Conservation (phyloP, 2,329 filamentous ascomycete genomes). For the Monilinia fructicola region DNA sequence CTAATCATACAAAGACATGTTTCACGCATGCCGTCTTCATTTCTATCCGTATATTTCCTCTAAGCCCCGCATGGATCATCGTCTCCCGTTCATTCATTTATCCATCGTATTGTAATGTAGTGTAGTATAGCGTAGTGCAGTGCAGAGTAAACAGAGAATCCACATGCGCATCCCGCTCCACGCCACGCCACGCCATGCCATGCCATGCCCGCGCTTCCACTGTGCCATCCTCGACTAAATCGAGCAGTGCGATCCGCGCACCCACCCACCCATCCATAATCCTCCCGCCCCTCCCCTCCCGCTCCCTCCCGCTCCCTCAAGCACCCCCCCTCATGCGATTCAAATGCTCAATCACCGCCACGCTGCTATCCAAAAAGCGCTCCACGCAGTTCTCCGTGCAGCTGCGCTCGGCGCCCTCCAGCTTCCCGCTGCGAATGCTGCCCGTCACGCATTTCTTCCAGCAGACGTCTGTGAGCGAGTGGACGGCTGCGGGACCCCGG, state of each 20-base stretch:
- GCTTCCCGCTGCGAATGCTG: conserved; percentile 65
- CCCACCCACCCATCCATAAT: background rate
- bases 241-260: background rate
- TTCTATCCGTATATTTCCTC: background rate
- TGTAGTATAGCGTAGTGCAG: too few species aligned
- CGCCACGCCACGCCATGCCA: background rate
- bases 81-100: background rate
- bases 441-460: conserved; percentile 91
- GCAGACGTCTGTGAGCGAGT: conserved; percentile 73
- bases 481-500: too few species aligned
- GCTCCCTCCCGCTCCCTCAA: background rate
- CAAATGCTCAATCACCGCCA: conserved; percentile 81
- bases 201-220: background rate
- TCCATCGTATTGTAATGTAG: too few species aligned
- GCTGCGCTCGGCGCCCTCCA: conserved; percentile 75
- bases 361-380: conserved; percentile 85
- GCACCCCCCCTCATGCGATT: conserved; percentile 55
- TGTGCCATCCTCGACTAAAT: too few species aligned
- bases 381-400: conserved; percentile 94
- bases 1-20: conserved; percentile 10
- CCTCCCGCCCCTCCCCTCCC: conserved; percentile 5
- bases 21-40: background rate
- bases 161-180: background rate
- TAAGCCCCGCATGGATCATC: background rate
- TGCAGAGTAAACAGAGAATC: background rate